Evolutionary conservation across 2,329 filamentous ascomycete species (phyloP).

Genomic region (Aspergillus piperis): DNA sequence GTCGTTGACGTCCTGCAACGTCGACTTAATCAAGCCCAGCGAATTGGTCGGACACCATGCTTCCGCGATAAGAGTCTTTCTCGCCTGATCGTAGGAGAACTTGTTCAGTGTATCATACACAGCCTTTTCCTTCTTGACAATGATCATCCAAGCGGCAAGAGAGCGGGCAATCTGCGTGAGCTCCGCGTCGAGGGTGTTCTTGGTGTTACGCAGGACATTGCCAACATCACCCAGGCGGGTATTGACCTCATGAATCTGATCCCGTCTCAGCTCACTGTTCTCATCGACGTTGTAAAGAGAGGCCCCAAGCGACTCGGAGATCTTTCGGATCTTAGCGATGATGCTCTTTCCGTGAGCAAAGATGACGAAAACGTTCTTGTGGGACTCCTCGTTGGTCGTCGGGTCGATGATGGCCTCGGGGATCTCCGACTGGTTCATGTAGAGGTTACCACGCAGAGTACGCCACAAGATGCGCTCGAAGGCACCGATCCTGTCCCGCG

Average conservation of each 20-base stretch:
- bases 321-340: slow-evolving; percentile 97
- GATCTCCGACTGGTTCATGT: slow-evolving; percentile 99
- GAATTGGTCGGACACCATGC: slow-evolving; percentile 96
- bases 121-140: slow-evolving; percentile 97
- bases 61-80: slow-evolving; percentile 95
- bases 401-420: slow-evolving; percentile 90
- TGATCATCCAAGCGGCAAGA: slow-evolving; percentile 93
- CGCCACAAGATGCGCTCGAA: slow-evolving; percentile 98
- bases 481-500: slow-evolving; percentile 85
- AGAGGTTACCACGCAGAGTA: slow-evolving; percentile 93
- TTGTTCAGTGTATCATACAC: slow-evolving; percentile 94
- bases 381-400: slow-evolving; percentile 83
- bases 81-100: slow-evolving; percentile 93
- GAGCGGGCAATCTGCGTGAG: slow-evolving; percentile 90
- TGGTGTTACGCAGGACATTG: slow-evolving; percentile 92
- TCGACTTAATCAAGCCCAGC: slow-evolving; percentile 83
- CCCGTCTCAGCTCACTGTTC: slow-evolving; percentile 89
- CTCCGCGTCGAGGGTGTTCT: slow-evolving; percentile 89
- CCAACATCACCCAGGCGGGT: slow-evolving; percentile 85
- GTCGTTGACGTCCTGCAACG: slow-evolving; percentile 94
- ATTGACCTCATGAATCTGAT: slow-evolving; percentile 98
- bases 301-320: slow-evolving; percentile 94
- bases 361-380: slow-evolving; percentile 99
- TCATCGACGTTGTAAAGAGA: slow-evolving; percentile 97
- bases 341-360: slow-evolving; percentile 99